Evolutionary conservation across 805 yeast genomes (phyloP).

Genomic region (Yarrowia deformans): DNA sequence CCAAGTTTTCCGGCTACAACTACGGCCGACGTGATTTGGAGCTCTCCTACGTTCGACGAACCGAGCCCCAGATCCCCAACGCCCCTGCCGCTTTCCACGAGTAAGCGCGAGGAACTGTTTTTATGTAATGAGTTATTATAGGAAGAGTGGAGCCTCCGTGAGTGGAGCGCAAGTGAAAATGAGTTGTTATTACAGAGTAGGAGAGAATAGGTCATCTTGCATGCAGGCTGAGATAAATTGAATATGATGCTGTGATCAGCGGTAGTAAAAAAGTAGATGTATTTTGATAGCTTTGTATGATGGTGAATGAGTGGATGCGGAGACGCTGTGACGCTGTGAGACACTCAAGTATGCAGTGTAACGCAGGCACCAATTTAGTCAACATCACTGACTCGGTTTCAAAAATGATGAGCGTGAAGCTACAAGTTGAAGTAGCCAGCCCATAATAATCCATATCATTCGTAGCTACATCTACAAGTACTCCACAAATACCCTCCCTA

Average conservation of each 20-base stretch:
- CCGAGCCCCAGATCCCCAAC: conserved; percentile 35
- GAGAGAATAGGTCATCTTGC: conserved; percentile 34
- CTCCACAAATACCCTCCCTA: not conserved
- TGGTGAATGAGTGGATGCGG: no score
- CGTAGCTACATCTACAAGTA: no score
- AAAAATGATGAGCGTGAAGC: no score
- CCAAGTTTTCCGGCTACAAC: conserved; percentile 75
- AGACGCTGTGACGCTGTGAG: no score
- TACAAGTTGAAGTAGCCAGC: no score
- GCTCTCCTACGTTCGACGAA: conserved; percentile 67
- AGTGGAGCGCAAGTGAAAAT: conserved; percentile 36
- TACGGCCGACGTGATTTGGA: conserved; percentile 82
- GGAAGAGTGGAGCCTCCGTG: conserved; percentile 39
- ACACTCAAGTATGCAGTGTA: no score
- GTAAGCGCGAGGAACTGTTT: conserved; percentile 11
- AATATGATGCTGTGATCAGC: conserved; percentile 26
- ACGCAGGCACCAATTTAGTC: no score
- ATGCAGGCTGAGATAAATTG: conserved; percentile 36
- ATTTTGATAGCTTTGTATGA: no score
- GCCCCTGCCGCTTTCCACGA: conserved; percentile 38
- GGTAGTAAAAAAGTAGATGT: not conserved
- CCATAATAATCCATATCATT: no score
- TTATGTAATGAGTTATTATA: conserved; percentile 37
- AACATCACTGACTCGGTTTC: no score
- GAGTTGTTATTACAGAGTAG: conserved; percentile 32